These are phyloP conservation scores for Pluteus cervinus DNA, from an alignment of 768 basidiomycete species.

Conservation along the genomic window DNA sequence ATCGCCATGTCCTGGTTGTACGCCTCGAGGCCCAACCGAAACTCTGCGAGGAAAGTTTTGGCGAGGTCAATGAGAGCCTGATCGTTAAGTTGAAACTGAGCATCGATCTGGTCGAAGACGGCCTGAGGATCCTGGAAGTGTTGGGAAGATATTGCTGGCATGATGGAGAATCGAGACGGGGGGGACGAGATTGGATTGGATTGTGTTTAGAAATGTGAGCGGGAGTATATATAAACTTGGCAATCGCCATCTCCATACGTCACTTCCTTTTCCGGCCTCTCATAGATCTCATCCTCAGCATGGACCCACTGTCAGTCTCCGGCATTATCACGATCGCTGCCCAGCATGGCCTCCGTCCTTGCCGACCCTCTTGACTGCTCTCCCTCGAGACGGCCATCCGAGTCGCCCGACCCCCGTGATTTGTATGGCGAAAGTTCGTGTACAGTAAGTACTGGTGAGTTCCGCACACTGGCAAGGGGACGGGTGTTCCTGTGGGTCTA, in stretches of 20 bases:
- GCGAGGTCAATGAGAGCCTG: constrained; percentile 65
- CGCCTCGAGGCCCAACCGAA: constrained; percentile 60
- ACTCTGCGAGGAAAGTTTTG: constrained; percentile 74
- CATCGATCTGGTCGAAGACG: constrained; percentile 60
- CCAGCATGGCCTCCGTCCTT: no score
- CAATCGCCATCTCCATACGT: constrained; percentile 20
- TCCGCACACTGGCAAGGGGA: no score
- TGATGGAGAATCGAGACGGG: constrained; percentile 18
- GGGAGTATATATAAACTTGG: neutral
- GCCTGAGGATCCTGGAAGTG: constrained; percentile 36
- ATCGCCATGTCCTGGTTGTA: constrained; percentile 88
- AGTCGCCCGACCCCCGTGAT: no score
- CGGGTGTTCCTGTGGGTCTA: no score
- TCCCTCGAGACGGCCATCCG: no score
- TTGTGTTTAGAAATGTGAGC: neutral
- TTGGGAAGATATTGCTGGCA: constrained; percentile 38
- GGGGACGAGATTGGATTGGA: neutral
- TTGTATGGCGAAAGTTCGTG: no score
- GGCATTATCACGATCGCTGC: no score
- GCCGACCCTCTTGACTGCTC: no score
- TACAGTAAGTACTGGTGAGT: no score
- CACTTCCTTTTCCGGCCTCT: no score
- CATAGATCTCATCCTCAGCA: no score
- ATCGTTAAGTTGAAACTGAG: constrained; percentile 63
- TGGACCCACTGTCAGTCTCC: no score